Evolutionary conservation across 2,329 filamentous ascomycete species (phyloP), one percentile per base, ranked within the genome.

Genomic region (Cyphellophora europaea): DNA sequence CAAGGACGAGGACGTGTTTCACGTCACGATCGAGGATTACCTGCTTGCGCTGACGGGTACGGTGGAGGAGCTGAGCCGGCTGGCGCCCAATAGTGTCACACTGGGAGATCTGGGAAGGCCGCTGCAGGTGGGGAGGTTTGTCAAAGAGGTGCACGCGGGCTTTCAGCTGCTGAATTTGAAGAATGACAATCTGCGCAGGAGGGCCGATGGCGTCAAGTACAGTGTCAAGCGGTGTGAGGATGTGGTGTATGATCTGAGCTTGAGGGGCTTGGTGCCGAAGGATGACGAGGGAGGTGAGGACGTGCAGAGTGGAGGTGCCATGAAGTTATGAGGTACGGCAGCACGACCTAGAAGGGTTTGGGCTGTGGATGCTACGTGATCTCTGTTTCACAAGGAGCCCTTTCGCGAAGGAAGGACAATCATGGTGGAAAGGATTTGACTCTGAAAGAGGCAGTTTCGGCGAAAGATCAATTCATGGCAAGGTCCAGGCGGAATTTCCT

Each of bases 141-240:
- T 95, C 66, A 95, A 95, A 66, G 88, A 96, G 54, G 64, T 98
- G 23, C 89, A 94, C 51, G 85, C 88, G 3, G 91, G 89, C 11
- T 98, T 98, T 64, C 91, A 96, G 71, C 76, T 96, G 48, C 74
- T 98, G 48, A 98, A 98, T 57, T 69, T 98, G 49, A 96, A 96
- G 71, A 98, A 98, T 53, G 91, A 98, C 57, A 78, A 79, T 14
- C 63, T 98, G 53, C 74, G 91, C 40, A 85, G 87, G 64, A 74
- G 86, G 43, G 86, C 85, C 37, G 91, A 98, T 62, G 82, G 81
- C 4, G 82, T 98, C 61, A 98, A 98, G 69, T 98, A 98, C 56
- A 81, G 82, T 51, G 86, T 98, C 53, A 98, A 96, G 71, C 89
- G 93, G 58, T 86, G 95, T 10, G 91, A 98, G 67, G 91, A 96